A percentile compares a stretch with the other conserved stretches of the same genome.
Evolutionary conservation across 495 filamentous ascomycete species (phyloP).

Genomic region (Halenospora varia): DNA sequence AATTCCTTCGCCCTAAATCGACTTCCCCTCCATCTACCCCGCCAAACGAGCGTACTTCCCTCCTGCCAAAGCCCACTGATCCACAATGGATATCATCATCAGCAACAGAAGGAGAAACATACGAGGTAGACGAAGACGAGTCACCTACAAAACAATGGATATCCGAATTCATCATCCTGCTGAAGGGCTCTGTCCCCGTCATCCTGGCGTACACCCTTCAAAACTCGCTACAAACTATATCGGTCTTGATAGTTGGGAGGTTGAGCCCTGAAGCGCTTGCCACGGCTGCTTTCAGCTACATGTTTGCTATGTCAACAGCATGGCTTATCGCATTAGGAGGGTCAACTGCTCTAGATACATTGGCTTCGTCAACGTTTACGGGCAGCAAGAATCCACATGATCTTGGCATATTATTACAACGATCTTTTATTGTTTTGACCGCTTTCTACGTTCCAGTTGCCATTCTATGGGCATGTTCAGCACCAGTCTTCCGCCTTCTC

Average conservation of each 20-base stretch:
- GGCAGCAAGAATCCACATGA: constrained; percentile 78
- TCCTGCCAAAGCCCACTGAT: constrained; percentile 23
- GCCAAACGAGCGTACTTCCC: constrained; percentile 22
- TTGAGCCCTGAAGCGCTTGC: constrained; percentile 77
- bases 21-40: constrained; percentile 6
- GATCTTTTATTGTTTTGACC: constrained; percentile 70
- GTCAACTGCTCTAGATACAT: constrained; percentile 84
- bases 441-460: constrained; percentile 74
- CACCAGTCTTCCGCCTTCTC: constrained; percentile 68
- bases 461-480: constrained; percentile 72
- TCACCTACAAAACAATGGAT: constrained; percentile 33
- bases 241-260: constrained; percentile 79
- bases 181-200: constrained; percentile 70
- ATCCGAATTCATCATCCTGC: constrained; percentile 63
- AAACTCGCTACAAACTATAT: constrained; percentile 82
- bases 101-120: constrained; percentile 17
- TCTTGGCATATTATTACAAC: constrained; percentile 77
- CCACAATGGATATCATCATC: background rate
- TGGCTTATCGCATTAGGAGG: constrained; percentile 93
- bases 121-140: constrained; percentile 14
- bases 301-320: constrained; percentile 90
- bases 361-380: constrained; percentile 84
- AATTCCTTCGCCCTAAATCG: constrained; percentile 15
- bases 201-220: constrained; percentile 88
- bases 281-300: constrained; percentile 82